Base-by-base conservation (phyloP, 2,329 filamentous ascomycete species). In the Botrytis tulipae region DNA sequence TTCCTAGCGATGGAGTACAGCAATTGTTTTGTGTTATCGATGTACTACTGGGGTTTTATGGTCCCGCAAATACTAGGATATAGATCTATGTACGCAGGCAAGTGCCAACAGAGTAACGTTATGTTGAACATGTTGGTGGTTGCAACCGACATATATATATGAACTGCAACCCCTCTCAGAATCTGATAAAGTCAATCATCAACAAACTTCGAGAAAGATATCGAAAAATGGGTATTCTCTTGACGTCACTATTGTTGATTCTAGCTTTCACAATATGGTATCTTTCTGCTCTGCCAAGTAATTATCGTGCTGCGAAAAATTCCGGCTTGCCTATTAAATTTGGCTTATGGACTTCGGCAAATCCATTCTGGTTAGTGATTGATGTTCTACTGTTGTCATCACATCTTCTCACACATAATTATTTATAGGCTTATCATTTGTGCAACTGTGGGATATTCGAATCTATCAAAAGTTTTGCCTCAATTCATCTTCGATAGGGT, bases 301-400 rank as follows among this genome's bases (percentile, higher is more conserved):
- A 75, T 65, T 62, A 70, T 61, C 48, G 57, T n/a, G 54, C 72
- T 37, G 74, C 74, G n/a, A 66, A 51, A 48, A 75, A 73, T 37
- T 75, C 72, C n/a, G 74, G 74, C 25, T 44, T 75, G 25, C 74
- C 74, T 40, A 72, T 74, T 29, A 29, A 69, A 66, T 54, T 75
- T 65, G 72, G 73, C 37, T 61, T 71, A 44, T 74, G 61, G 61
- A 60, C 72, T 35, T 70, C 73, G 29, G 63, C 73, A 46, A 32
- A 63, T 72, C 65, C 73, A 51, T 20, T 75, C 25, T 75, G 74
- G 51, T 57, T 57, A 57, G 51, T 57, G n/a, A 29, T 57, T 57
- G n/a, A n/a, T 57, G n/a, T n/a, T 16, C 51, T 29, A 18, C 51
- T 57, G n/a, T 57, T 57, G 1, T 57, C 51, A 18, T 14, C 16